Evolutionary conservation across 2,329 filamentous ascomycete genomes (phyloP).

Genomic region (Ceratocystiopsis sp.): DNA sequence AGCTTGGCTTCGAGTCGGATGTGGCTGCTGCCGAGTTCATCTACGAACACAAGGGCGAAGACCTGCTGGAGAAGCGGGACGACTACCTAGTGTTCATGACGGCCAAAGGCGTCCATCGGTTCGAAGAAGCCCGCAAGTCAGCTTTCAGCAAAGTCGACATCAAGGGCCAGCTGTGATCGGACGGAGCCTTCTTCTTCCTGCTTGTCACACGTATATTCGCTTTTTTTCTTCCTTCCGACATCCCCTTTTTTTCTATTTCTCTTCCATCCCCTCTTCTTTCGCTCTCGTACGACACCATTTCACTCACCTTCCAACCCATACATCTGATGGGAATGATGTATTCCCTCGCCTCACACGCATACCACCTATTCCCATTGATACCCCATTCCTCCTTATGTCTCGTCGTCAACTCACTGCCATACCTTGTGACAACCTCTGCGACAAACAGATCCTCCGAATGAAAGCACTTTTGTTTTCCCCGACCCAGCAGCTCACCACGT

Average conservation of each 20-base stretch:
- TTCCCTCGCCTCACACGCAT: no score
- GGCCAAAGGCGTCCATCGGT: conserved; percentile 53
- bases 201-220: background rate
- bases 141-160: conserved; percentile 42
- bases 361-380: no score
- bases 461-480: no score
- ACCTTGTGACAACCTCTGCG: no score
- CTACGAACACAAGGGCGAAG: conserved; percentile 58
- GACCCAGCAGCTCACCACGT: no score
- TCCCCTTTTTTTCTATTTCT: background rate
- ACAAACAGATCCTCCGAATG: no score
- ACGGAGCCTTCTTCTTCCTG: background rate
- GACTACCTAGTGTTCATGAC: conserved; percentile 58
- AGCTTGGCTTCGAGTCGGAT: conserved; percentile 89
- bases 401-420: no score
- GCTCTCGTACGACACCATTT: background rate
- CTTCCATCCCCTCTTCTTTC: background rate
- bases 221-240: background rate
- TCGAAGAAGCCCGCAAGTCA: conserved; percentile 53
- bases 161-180: no score
- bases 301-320: background rate
- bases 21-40: conserved; percentile 83
- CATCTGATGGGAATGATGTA: no score
- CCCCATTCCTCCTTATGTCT: no score
- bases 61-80: conserved; percentile 60